phyloP scores from a whole-genome alignment of 2,329 filamentous ascomycete genomes.

The Fusarium transvaalense region DNA sequence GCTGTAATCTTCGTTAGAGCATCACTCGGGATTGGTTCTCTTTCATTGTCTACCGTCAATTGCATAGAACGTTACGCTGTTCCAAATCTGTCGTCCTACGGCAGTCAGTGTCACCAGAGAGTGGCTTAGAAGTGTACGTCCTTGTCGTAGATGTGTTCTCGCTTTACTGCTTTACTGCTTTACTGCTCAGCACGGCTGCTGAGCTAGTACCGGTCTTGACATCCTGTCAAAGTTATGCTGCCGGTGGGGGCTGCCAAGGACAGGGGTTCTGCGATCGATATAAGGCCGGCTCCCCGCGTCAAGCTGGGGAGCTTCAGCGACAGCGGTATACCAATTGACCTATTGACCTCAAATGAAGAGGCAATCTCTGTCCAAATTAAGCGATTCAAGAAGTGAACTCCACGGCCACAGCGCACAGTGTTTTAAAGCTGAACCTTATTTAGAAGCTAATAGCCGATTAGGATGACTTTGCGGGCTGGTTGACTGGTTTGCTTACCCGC shows the following conservation, averaged over 20 bases:
- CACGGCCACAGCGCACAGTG: neutral
- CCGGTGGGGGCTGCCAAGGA: neutral
- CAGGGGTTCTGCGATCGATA: neutral
- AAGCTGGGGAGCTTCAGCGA: neutral
- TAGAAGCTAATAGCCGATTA: neutral
- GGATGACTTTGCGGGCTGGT: neutral
- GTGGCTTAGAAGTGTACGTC: neutral
- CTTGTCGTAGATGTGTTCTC: conserved; percentile 2
- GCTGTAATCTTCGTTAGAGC: neutral
- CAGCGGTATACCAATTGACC: neutral
- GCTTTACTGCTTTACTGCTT: neutral
- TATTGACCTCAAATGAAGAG: neutral
- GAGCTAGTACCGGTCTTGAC: conserved; percentile 1
- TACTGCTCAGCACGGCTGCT: neutral
- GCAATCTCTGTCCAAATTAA: neutral
- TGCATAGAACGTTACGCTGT: neutral
- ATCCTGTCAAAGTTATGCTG: neutral
- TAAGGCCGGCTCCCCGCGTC: neutral
- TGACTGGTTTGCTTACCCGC: neutral
- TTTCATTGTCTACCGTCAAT: conserved; percentile 2
- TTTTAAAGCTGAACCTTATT: neutral
- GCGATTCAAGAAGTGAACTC: neutral
- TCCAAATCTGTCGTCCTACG: neutral
- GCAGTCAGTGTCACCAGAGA: neutral
- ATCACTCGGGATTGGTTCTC: conserved; percentile 4